Base-by-base conservation (phyloP, 2,329 filamentous ascomycete species). In the Chrysoporthe austroafricana region DNA sequence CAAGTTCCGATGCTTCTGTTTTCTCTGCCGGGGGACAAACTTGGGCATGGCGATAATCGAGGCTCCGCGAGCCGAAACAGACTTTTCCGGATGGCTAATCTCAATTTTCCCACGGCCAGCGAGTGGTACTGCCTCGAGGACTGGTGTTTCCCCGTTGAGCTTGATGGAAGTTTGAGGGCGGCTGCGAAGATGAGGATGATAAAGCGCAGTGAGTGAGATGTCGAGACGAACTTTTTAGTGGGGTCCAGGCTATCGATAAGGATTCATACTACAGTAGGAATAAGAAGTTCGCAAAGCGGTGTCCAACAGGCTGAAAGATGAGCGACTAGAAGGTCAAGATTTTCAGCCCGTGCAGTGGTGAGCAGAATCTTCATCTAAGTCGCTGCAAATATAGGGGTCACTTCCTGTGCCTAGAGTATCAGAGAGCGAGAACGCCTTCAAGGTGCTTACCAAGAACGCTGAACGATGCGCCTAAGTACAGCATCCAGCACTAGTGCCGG, bases 1-100 rank as follows among this genome's bases (percentile, higher is more conserved):
- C 26, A 91, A 82, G 48, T 88, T 88, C 74, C 87, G 90, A 77
- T 90, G 88, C 79, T 91, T 91, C 69, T 90, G 88, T 79, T 91
- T 91, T 69, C 89, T 83, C 79, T 90, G 86, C 36, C 88, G 83
- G 48, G 88, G 87, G 1, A 90, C 85, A 71, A 88, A 90, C 73
- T 85, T 82, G 4, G 79, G 79, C 84, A 87, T 87, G 18, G 73
- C 77, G 42, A 42, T 61, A 34, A 5, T 26, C 26, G 4, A 4
- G 21, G 59, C 18, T 4, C 21, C 18, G 34, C 42, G 16, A 32
- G 16, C 42, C 42, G 13, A 18, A 9, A 39, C 14, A 39, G 54
- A 39, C 16, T 16, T 26, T 14, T 13, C 1, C 21, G 3, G 21
- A 13, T 13, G 11, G 50, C 26, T 13, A 54, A 54, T 13, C 14